Percentiles rank a stretch among this genome's conserved stretches.
Conservation (phyloP, 345 rosid species). For the Kandelia obovata region DNA sequence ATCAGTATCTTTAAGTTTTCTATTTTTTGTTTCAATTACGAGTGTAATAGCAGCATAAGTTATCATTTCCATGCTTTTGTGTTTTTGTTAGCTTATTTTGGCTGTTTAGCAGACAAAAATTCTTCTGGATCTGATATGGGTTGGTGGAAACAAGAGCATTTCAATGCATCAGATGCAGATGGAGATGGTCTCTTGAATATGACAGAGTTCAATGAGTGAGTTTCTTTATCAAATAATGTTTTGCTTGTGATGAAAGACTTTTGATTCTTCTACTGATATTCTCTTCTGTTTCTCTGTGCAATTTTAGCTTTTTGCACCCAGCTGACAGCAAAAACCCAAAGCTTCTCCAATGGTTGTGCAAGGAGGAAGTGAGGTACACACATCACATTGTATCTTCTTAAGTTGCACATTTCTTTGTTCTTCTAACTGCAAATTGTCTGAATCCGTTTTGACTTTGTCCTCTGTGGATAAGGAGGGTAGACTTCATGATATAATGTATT, state of each 20-base stretch:
- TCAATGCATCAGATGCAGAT: conserved; percentile 89
- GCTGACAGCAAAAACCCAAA: conserved; percentile 81
- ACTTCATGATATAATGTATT: background rate
- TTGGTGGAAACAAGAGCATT: conserved; percentile 99
- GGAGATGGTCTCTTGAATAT: conserved; percentile 84
- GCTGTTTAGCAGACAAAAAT: conserved; percentile 42
- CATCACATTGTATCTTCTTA: conserved; percentile 8
- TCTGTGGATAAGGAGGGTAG: background rate
- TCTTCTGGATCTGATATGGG: conserved; percentile 87
- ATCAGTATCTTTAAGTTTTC: too few relatives aligned
- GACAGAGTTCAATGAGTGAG: conserved; percentile 96
- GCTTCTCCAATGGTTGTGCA: conserved; percentile 78
- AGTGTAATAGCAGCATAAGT: too few relatives aligned
- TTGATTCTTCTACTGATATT: background rate
- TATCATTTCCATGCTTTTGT: background rate
- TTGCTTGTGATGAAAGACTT: too few relatives aligned
- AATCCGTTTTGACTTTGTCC: background rate
- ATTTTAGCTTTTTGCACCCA: conserved; percentile 87
- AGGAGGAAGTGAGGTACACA: conserved; percentile 88
- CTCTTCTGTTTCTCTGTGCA: background rate
- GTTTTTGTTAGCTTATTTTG: conserved; percentile 15
- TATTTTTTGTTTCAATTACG: too few relatives aligned
- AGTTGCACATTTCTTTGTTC: background rate
- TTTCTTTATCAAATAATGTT: background rate
- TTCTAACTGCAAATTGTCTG: background rate